Evolutionary conservation across 176 grass and related monocot species (phyloP).

Genomic region (Carex parvula): DNA sequence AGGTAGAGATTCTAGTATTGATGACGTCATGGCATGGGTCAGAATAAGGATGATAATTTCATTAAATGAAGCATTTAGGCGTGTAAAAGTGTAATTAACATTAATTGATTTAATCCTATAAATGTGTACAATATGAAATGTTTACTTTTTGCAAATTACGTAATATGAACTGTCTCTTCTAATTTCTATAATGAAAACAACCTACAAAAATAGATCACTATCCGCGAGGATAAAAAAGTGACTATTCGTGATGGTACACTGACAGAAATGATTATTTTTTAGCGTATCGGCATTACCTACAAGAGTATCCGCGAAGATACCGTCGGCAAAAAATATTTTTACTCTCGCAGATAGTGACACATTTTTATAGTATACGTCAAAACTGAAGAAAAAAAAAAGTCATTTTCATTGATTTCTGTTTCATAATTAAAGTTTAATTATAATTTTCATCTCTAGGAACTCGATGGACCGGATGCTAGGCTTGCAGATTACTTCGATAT

Average conservation of each 20-base stretch:
- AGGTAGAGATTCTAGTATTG: not conserved
- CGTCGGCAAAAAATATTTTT: no score
- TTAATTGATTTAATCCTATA: not conserved
- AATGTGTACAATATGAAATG: not conserved
- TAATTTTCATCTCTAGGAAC: constrained; percentile 33
- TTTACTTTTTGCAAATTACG: not conserved
- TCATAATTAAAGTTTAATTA: not conserved
- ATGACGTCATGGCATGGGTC: not conserved
- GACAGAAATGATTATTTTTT: no score
- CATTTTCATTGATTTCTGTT: not conserved
- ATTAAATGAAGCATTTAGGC: no score
- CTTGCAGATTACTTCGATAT: constrained; percentile 77
- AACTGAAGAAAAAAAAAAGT: not conserved
- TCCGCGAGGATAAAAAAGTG: no score
- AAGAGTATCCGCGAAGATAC: no score
- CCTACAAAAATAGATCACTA: no score
- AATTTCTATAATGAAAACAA: not conserved
- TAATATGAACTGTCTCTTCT: no score
- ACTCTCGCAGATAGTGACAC: no score
- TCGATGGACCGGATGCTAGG: constrained; percentile 49
- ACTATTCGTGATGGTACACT: no score
- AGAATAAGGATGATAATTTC: no score
- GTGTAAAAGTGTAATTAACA: not conserved
- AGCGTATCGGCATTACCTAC: no score
- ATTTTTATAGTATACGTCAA: not conserved